Evolutionary conservation across 345 rosid species (phyloP).

Genomic region (Toxicodendron radicans): DNA sequence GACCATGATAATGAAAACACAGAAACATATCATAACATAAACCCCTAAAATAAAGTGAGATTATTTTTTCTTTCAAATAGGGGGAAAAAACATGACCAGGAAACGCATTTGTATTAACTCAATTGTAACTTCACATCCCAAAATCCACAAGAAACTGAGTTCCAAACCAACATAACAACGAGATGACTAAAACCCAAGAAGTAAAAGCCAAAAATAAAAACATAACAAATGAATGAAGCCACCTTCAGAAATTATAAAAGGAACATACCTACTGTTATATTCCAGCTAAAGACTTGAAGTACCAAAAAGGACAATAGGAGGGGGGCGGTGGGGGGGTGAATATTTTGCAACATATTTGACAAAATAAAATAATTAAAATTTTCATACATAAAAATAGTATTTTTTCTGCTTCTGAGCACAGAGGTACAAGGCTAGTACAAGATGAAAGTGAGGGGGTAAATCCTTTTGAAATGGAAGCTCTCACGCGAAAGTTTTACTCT

Average conservation of each 20-base stretch:
- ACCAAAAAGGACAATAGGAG: neutral
- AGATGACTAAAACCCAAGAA: neutral
- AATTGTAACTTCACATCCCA: neutral
- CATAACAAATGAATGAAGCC: neutral
- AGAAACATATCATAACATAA: too few species aligned
- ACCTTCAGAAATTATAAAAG: neutral
- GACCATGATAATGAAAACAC: constrained; percentile 22
- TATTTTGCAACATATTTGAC: neutral
- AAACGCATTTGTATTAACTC: neutral
- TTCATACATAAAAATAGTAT: neutral
- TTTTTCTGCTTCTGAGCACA: neutral
- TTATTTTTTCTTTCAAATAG: neutral
- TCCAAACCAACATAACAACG: neutral
- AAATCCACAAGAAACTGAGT: neutral
- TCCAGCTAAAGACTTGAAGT: neutral
- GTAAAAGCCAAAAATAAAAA: neutral
- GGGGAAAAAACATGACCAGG: neutral
- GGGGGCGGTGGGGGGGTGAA: too few species aligned
- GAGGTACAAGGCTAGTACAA: neutral
- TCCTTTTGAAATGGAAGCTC: neutral
- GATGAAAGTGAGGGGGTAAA: neutral
- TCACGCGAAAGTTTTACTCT: neutral
- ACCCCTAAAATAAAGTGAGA: neutral
- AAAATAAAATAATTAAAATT: neutral
- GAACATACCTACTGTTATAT: neutral